Percentiles rank a stretch among this genome's conserved stretches.
Evolutionary conservation across 139 green algal species (phyloP).

Genomic region (Asterochloris erici): DNA sequence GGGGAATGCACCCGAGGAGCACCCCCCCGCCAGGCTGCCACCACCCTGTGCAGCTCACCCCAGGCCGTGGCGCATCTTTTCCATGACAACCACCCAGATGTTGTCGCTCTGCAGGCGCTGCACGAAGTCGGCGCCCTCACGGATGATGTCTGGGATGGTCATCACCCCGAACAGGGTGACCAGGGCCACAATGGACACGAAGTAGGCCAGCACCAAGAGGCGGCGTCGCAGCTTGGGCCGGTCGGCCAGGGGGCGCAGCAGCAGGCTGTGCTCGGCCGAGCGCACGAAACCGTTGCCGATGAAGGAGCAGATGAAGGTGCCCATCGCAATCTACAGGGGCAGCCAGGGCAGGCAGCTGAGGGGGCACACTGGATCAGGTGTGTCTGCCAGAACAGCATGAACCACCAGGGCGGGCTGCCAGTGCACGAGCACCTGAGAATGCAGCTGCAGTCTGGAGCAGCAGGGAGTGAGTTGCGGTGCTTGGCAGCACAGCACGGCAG

Average conservation of each 20-base stretch:
- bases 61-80: constrained; percentile 82
- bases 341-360: not conserved
- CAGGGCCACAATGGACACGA: constrained; percentile 66
- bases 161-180: constrained; percentile 76
- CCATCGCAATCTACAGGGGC: constrained; percentile 78
- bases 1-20: too few relatives aligned
- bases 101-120: constrained; percentile 83
- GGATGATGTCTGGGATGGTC: constrained; percentile 86
- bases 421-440: not conserved
- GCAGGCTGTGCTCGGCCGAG: constrained; percentile 25
- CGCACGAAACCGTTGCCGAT: constrained; percentile 81
- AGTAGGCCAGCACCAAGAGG: constrained; percentile 77
- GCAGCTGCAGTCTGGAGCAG: not conserved
- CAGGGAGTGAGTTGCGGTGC: not conserved
- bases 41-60: constrained; percentile 42
- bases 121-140: constrained; percentile 84
- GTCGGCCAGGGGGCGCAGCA: constrained; percentile 25
- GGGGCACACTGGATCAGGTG: not conserved
- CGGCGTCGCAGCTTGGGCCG: constrained; percentile 30
- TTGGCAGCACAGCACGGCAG: not conserved
- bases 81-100: constrained; percentile 82
- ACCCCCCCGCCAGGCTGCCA: too few relatives aligned
- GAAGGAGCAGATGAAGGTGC: constrained; percentile 87
- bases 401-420: not conserved
- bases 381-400: not conserved